Percentiles rank a stretch among this genome's conserved stretches.
These are phyloP conservation scores for Capsella bursapastoris DNA, from an alignment of 345 rosid species.

Conservation along the genomic window DNA sequence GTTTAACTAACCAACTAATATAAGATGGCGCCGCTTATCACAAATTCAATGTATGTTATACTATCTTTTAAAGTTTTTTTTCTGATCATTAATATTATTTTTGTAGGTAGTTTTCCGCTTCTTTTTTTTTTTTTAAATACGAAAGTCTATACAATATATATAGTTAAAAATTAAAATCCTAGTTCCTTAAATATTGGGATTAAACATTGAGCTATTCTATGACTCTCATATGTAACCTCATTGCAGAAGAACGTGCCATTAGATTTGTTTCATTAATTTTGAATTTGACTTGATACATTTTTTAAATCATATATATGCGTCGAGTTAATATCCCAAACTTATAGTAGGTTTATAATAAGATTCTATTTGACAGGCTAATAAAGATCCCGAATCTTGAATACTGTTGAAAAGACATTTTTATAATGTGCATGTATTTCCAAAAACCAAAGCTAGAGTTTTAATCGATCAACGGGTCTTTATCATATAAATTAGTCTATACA, in stretches of 20 bases:
- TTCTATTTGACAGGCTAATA: slow-evolving; percentile 17
- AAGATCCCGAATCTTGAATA: slow-evolving; percentile 1
- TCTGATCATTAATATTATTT: not conserved
- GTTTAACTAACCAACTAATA: slow-evolving; percentile 28
- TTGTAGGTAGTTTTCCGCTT: not conserved
- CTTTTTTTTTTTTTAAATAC: not conserved
- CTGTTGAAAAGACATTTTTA: slow-evolving; percentile 25
- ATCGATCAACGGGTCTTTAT: slow-evolving; percentile 30
- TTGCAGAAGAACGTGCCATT: slow-evolving; percentile 19
- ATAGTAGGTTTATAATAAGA: slow-evolving; percentile 16
- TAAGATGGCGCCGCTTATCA: slow-evolving; percentile 26
- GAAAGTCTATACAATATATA: not conserved
- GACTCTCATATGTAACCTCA: slow-evolving; percentile 21
- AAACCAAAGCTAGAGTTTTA: slow-evolving; percentile 4
- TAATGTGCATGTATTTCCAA: slow-evolving; percentile 12
- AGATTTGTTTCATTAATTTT: not conserved
- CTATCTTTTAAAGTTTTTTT: not conserved
- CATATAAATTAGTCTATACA: slow-evolving; percentile 12
- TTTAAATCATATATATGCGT: not conserved
- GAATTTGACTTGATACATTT: not conserved
- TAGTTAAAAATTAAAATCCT: not conserved
- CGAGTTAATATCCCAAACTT: slow-evolving; percentile 14
- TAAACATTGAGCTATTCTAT: not conserved
- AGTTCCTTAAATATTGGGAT: not conserved
- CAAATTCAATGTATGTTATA: slow-evolving; percentile 27